phyloP scores from a whole-genome alignment of 306 rosid genomes.

The Vicia faba region DNA sequence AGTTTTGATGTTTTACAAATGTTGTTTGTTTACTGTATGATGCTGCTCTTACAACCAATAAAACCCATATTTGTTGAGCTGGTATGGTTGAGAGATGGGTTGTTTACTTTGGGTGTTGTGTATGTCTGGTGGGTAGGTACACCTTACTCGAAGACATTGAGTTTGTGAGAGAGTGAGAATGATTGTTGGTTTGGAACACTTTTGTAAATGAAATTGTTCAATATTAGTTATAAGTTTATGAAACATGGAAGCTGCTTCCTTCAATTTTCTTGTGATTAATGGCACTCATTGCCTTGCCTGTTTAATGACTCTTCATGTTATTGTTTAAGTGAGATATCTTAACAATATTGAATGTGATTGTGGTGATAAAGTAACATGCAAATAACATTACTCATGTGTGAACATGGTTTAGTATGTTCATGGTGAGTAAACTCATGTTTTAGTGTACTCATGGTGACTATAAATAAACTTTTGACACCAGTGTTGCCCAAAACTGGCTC shows the following conservation, averaged over 20 bases:
- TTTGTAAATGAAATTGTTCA: constrained; percentile 19
- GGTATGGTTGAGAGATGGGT: constrained; percentile 3
- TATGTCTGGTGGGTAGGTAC: not conserved
- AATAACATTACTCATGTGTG: constrained; percentile 4
- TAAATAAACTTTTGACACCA: not conserved
- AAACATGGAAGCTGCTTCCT: not conserved
- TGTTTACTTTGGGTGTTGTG: constrained; percentile 22
- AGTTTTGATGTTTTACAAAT: constrained; percentile 16
- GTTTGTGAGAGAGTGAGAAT: not conserved
- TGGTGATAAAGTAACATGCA: constrained; percentile 12
- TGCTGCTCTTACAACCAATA: constrained; percentile 12
- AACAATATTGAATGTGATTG: constrained; percentile 2
- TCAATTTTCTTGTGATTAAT: constrained; percentile 8
- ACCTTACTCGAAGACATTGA: not conserved
- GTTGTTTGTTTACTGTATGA: constrained; percentile 19
- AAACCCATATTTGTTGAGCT: constrained; percentile 30
- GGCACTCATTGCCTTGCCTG: not conserved
- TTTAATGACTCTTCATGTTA: not conserved
- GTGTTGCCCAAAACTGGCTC: not conserved
- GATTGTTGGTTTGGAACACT: constrained; percentile 7
- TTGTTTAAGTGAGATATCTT: constrained; percentile 2
- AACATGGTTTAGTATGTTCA: not conserved
- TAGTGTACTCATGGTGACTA: not conserved
- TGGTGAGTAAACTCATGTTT: not conserved
- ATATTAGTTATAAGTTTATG: not conserved